phyloP scores from a whole-genome alignment of 2,329 filamentous ascomycete species.

The Acephala macrosclerotiorum region DNA sequence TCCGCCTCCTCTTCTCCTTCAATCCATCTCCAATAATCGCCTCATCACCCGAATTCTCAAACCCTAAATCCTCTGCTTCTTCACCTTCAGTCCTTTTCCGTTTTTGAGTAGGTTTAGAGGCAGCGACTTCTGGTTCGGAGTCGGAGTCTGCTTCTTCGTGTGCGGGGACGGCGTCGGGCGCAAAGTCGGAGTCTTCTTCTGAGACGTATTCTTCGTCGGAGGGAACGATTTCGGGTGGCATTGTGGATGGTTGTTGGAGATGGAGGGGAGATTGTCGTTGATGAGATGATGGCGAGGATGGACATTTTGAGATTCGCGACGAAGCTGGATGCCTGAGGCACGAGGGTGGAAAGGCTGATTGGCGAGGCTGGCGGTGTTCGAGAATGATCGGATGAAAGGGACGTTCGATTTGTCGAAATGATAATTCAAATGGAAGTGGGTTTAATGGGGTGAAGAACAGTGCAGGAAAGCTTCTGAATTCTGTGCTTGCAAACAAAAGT shows the following conservation, averaged over 20 bases:
- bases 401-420: not conserved
- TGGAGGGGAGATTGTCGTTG: conserved; percentile 6
- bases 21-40: conserved; percentile 67
- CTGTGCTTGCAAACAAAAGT: not conserved
- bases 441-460: not conserved
- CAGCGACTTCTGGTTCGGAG: conserved; percentile 48
- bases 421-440: not conserved
- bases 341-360: not conserved
- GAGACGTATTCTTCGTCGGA: conserved; percentile 66
- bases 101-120: conserved; percentile 40
- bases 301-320: not conserved
- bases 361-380: not conserved
- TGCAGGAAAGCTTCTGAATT: not conserved
- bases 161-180: conserved; percentile 59
- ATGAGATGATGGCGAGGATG: not conserved
- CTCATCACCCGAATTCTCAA: conserved; percentile 77
- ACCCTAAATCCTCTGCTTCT: conserved; percentile 56
- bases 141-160: conserved; percentile 55
- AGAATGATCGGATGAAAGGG: not conserved
- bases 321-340: conserved; percentile 4
- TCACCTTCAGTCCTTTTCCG: conserved; percentile 44
- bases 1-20: conserved; percentile 58
- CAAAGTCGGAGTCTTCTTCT: conserved; percentile 77
- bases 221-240: conserved; percentile 42
- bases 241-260: conserved; percentile 23